Evolutionary conservation across 768 basidiomycete species (phyloP), one percentile per base, ranked within the genome.

Genomic region (Amanita pallidorosea): DNA sequence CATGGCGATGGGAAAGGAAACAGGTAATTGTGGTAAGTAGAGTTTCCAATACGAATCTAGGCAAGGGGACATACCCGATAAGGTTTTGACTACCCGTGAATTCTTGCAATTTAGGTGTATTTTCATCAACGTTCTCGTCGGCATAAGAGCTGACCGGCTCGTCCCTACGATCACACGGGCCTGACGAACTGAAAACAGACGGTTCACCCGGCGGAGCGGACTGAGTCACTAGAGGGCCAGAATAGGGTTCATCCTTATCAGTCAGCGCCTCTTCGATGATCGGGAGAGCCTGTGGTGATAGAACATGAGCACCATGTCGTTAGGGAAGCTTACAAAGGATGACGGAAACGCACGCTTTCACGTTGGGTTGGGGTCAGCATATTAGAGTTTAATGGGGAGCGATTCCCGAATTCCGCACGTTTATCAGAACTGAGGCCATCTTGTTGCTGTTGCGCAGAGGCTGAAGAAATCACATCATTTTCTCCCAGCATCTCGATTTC

Each of bases 81-180:
- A 76, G 51, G 49, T 67, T 68, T 61, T 78, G 68, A 51, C 73
- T 70, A 54, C 74, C 76, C 54, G 69, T 69, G 57, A 81, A 61
- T 55, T 80, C 68, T 57, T 8, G 43, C 27, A 71, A 67, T 54
- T 66, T 70, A 50, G 76, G 73, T 55, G 75, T 64, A 49, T 58
- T 58, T 37, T 53, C 55, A 37, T 53, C 55, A 37, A 59, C 57
- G 53, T 57, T 64, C 48, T 60, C 58, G 56, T 66, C 70, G 38
- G 56, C 55, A 61, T 62, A 55, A 45, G 60, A 41, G 41, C 51
- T 60, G 15, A 37, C 37, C 34, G 51, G 47, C 38, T 61, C 56
- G 31, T 52, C 50, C 8, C 36, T 25, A 22, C 31, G 27, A 42
- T 42, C 42, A 41, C 41, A 41, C 20, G 33, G n/a, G 41, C 31